These are phyloP conservation scores for Nemania bipapillata DNA, from an alignment of 2,329 filamentous ascomycete genomes.

Conservation along the genomic window DNA sequence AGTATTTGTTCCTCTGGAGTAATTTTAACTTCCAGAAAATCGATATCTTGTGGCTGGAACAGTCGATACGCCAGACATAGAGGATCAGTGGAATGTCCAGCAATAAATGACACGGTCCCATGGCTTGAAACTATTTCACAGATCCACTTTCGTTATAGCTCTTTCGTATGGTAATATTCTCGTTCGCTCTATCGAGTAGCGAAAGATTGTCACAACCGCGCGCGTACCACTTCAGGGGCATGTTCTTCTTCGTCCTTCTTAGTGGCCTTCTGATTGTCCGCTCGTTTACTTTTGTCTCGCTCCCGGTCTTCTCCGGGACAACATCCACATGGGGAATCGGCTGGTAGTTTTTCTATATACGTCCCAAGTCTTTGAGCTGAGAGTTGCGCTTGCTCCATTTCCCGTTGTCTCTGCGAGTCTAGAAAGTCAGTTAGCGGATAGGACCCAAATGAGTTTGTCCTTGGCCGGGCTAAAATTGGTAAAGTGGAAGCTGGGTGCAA, in stretches of 20 bases:
- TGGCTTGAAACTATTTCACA: not conserved
- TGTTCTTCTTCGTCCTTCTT: not conserved
- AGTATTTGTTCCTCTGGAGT: not conserved
- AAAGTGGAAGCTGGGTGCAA: not conserved
- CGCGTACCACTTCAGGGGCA: not conserved
- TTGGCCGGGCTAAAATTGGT: not conserved
- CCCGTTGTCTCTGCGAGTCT: slow-evolving; percentile 43
- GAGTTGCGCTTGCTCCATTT: slow-evolving; percentile 31
- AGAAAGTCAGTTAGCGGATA: not conserved
- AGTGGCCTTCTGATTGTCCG: not conserved
- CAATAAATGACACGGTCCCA: not conserved
- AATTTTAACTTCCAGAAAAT: not conserved
- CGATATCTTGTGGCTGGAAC: not conserved
- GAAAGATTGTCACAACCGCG: not conserved
- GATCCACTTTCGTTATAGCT: not conserved
- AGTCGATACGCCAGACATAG: not conserved
- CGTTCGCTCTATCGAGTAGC: not conserved
- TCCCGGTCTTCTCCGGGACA: slow-evolving; percentile 44
- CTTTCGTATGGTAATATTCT: not conserved
- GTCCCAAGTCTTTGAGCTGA: slow-evolving; percentile 37
- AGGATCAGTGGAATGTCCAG: not conserved
- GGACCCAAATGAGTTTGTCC: not conserved
- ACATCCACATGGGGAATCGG: slow-evolving; percentile 43
- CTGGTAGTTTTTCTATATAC: slow-evolving; percentile 41
- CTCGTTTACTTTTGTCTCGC: slow-evolving; percentile 32